These are phyloP conservation scores for Phytophthora capsici DNA, from an alignment of 352 stramenopile species.

Conservation along the genomic window DNA sequence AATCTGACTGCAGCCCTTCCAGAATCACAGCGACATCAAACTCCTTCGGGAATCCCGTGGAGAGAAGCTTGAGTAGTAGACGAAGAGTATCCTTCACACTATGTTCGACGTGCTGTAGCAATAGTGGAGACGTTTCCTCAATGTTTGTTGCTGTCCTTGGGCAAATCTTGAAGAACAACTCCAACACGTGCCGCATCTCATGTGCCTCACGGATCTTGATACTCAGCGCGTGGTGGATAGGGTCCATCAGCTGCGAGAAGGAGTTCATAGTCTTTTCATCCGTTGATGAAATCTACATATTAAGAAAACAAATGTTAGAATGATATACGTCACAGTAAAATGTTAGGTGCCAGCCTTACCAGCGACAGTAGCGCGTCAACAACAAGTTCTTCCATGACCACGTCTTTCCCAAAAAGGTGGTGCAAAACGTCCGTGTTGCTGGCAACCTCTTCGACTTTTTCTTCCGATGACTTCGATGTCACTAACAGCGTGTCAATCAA, in stretches of 20 bases:
- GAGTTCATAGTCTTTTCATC: conserved; percentile 66
- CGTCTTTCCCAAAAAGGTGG: conserved; percentile 71
- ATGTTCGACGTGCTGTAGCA: conserved; percentile 83
- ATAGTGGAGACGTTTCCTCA: conserved; percentile 74
- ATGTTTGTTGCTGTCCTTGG: conserved; percentile 72
- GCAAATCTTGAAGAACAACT: conserved; percentile 79
- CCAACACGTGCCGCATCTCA: conserved; percentile 77
- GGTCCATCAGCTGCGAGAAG: conserved; percentile 61
- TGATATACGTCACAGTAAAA: not conserved
- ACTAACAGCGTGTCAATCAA: conserved; percentile 63
- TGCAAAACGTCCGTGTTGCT: conserved; percentile 53
- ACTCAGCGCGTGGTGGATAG: conserved; percentile 68
- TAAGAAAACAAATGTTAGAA: conserved; percentile 1
- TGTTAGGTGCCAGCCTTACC: conserved; percentile 59
- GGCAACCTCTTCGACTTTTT: conserved; percentile 8
- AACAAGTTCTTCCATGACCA: conserved; percentile 70
- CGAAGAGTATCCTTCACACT: conserved; percentile 75
- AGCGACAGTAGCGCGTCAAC: conserved; percentile 67
- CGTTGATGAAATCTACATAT: conserved; percentile 50
- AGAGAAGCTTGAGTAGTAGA: conserved; percentile 80
- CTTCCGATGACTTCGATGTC: conserved; percentile 28
- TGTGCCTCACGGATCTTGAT: conserved; percentile 77
- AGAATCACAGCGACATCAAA: conserved; percentile 87
- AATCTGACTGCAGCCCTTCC: conserved; percentile 77
- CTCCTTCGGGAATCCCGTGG: conserved; percentile 80